Percentiles rank a stretch among this genome's conserved stretches.
Evolutionary conservation across 2,329 filamentous ascomycete genomes (phyloP).

Genomic region (Exophiala alcalophila): DNA sequence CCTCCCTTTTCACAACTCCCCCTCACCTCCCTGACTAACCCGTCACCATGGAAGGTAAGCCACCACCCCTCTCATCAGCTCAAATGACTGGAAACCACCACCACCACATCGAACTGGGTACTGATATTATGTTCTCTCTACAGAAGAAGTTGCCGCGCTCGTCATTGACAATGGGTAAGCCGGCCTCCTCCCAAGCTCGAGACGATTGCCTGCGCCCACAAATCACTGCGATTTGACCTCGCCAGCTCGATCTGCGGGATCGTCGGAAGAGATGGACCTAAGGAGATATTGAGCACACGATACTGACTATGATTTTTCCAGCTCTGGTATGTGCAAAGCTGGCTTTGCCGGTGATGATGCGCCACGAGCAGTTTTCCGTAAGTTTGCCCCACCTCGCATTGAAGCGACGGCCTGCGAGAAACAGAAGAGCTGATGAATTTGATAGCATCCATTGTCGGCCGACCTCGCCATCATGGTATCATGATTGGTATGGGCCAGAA

Average conservation of each 20-base stretch:
- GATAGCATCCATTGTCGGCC: conserved; percentile 96
- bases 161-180: conserved; percentile 99
- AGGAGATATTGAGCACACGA: conserved; percentile 6
- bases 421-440: conserved; percentile 7
- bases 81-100: conserved; percentile 7
- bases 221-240: neutral
- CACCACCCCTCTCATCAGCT: conserved; percentile 38
- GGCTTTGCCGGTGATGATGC: conserved; percentile 99
- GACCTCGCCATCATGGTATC: conserved; percentile 99
- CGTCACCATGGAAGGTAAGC: conserved; percentile 65
- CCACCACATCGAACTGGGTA: conserved; percentile 23
- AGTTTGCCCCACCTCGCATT: conserved; percentile 51
- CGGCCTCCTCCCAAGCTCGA: conserved; percentile 30
- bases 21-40: conserved; percentile 16
- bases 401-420: neutral
- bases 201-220: conserved; percentile 16
- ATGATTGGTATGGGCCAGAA: conserved; percentile 99
- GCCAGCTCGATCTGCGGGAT: conserved; percentile 7
- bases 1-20: conserved; percentile 10
- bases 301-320: conserved; percentile 45
- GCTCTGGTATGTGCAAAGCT: conserved; percentile 99
- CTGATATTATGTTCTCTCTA: conserved; percentile 45
- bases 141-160: conserved; percentile 99
- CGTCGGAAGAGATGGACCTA: conserved; percentile 17
- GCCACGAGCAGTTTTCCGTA: conserved; percentile 99